Percentiles rank a stretch among this genome's conserved stretches.
These are phyloP conservation scores for Mycena crocata DNA, from an alignment of 768 basidiomycete species.

Conservation along the genomic window DNA sequence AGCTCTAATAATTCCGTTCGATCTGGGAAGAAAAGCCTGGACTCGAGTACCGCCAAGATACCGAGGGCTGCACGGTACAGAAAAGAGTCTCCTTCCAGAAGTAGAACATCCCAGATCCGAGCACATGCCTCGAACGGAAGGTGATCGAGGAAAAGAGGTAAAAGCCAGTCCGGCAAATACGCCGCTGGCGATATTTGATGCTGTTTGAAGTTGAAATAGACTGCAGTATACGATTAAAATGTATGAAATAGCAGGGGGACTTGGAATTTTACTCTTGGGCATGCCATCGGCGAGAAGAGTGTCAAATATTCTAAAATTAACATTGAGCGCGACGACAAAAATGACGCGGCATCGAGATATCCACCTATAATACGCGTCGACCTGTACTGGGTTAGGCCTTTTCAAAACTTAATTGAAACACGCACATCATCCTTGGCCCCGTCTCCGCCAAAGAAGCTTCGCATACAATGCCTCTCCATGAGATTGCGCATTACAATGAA, in stretches of 20 bases:
- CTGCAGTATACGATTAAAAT: slow-evolving; percentile 49
- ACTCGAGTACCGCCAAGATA: slow-evolving; percentile 84
- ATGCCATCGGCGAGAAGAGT: slow-evolving; percentile 92
- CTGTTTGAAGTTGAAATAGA: slow-evolving; percentile 95
- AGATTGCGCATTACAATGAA: slow-evolving; percentile 90
- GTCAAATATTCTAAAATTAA: slow-evolving; percentile 84
- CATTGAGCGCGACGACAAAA: neutral
- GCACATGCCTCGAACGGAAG: slow-evolving; percentile 93
- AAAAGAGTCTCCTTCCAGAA: slow-evolving; percentile 93
- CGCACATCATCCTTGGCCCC: slow-evolving; percentile 79
- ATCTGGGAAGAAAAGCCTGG: slow-evolving; percentile 91
- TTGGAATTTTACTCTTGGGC: slow-evolving; percentile 81
- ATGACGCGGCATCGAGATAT: neutral
- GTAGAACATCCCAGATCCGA: slow-evolving; percentile 87
- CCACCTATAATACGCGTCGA: slow-evolving; percentile 78
- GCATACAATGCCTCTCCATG: slow-evolving; percentile 85
- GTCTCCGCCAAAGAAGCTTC: slow-evolving; percentile 85
- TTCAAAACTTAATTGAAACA: neutral
- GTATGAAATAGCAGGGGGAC: neutral
- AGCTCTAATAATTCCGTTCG: slow-evolving; percentile 80
- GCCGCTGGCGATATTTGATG: slow-evolving; percentile 88
- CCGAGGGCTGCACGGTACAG: slow-evolving; percentile 87
- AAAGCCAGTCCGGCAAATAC: slow-evolving; percentile 87
- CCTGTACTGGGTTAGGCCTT: slow-evolving; percentile 16
- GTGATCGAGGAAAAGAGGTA: slow-evolving; percentile 85